Evolutionary conservation across 2,329 filamentous ascomycete genomes (phyloP).

Genomic region (Aspergillus phoenicis): DNA sequence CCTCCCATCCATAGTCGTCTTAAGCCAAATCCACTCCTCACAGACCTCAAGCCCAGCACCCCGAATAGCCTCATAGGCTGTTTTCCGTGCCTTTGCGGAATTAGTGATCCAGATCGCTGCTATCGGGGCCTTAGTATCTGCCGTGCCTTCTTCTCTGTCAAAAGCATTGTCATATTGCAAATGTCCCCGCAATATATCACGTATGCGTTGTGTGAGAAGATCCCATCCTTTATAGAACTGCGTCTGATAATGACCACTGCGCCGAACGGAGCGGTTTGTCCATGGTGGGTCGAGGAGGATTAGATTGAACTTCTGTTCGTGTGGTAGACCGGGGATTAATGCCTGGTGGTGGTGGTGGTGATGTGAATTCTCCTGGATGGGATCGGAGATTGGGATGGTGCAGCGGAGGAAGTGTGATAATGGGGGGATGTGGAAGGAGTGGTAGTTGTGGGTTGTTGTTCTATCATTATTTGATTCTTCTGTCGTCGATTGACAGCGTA

Average conservation of each 20-base stretch:
- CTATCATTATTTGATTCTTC: constrained; percentile 7
- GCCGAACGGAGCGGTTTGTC: constrained; percentile 62
- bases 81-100: constrained; percentile 52
- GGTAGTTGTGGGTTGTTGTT: constrained; percentile 15
- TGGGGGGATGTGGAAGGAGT: constrained; percentile 51
- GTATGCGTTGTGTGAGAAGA: constrained; percentile 37
- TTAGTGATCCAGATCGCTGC: constrained; percentile 67
- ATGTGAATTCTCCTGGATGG: neutral
- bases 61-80: constrained; percentile 48
- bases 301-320: constrained; percentile 54
- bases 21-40: constrained; percentile 68
- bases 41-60: constrained; percentile 51
- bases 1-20: constrained; percentile 57
- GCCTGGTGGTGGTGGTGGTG: neutral
- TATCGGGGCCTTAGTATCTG: constrained; percentile 30
- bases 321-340: constrained; percentile 29
- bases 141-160: neutral
- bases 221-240: constrained; percentile 34
- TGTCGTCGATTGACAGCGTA: constrained; percentile 1
- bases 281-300: constrained; percentile 66
- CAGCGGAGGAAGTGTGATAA: constrained; percentile 51
- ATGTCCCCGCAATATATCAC: constrained; percentile 49
- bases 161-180: constrained; percentile 29
- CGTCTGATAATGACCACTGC: constrained; percentile 52
- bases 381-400: constrained; percentile 32